Evolutionary conservation across 2,329 filamentous ascomycete genomes (phyloP).

Genomic region (Dendryphion nanum): DNA sequence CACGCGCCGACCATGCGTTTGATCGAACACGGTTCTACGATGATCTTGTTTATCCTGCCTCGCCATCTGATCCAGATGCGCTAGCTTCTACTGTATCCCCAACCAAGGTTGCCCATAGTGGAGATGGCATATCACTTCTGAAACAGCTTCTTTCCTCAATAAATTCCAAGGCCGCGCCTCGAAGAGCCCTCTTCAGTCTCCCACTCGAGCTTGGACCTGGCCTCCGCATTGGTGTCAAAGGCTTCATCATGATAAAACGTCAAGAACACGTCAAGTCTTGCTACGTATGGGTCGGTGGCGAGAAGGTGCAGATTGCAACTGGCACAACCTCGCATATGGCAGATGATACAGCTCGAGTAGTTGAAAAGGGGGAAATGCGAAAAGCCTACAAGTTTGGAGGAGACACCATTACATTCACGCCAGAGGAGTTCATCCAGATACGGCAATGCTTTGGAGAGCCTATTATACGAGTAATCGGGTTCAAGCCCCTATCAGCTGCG

Average conservation of each 20-base stretch:
- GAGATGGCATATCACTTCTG: constrained; percentile 75
- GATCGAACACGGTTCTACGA: constrained; percentile 88
- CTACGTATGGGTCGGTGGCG: constrained; percentile 86
- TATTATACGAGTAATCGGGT: constrained; percentile 85
- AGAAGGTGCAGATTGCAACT: constrained; percentile 75
- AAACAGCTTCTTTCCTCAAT: constrained; percentile 82
- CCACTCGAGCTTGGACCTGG: constrained; percentile 83
- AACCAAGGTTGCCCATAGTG: constrained; percentile 64
- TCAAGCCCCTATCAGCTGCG: constrained; percentile 75
- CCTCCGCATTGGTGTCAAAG: constrained; percentile 85
- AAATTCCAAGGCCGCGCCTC: constrained; percentile 84
- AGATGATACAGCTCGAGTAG: constrained; percentile 71
- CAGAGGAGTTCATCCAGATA: constrained; percentile 77
- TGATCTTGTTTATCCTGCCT: constrained; percentile 83
- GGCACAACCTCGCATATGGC: constrained; percentile 73
- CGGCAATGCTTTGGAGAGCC: constrained; percentile 74
- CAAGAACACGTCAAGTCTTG: constrained; percentile 79
- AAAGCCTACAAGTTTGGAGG: constrained; percentile 97
- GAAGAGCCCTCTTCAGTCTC: constrained; percentile 83
- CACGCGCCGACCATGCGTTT: constrained; percentile 67
- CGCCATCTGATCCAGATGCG: constrained; percentile 65
- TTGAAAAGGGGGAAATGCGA: constrained; percentile 78
- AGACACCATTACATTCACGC: constrained; percentile 80
- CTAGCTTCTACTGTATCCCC: constrained; percentile 53
- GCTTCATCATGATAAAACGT: constrained; percentile 83